Evolutionary conservation across 129 eudicot genomes (phyloP), one percentile per base, ranked within the genome.

Genomic region (Dittrichia graveolens): DNA sequence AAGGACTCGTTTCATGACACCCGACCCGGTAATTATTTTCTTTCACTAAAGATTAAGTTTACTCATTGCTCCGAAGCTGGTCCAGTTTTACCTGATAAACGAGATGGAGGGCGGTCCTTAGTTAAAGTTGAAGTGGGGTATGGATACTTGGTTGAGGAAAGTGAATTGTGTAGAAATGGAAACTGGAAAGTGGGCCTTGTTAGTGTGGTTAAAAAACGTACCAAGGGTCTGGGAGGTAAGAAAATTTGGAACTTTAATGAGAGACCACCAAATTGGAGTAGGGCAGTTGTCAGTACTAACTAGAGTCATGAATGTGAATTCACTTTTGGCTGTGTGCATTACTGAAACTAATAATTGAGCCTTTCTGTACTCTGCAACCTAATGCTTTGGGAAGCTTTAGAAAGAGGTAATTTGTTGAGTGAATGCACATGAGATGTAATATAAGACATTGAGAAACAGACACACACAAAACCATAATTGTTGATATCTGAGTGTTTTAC

Each of bases 151-250:
- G 66, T 35, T 69, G 73, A 19, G 62, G 72, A 65, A 24, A 40
- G 61, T 67, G 70, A 69, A 75, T 48, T 69, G 61, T 77, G 76
- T 19, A 77, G 71, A 77, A 70, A 70, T 78, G 69, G 81, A 53
- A 78, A 78, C 72, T 40, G 58, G 31, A 61, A 43, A 77, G 77
- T 70, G 81, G 81, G 71, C 47, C 76, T 53, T 52, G 2, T 12
- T 35, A 71, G 60, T 63, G 49, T 8, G 77, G 77, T 71, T 78
- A 78, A 65, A 71, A 77, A 62, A 42, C 71, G 77, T 62, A 71
- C 60, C 59, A 14, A 50, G 44, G 61, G 49, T 37, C 38, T 67
- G 6, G 40, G 68, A 45, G 62, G 76, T 52, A 70, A 78, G 64
- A 67, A 67, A 45, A 15, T 45, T 56, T 67, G 75, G 43, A 62